Conservation (phyloP, 2,329 filamentous ascomycete species). For the Aspergillus spinulosporus region DNA sequence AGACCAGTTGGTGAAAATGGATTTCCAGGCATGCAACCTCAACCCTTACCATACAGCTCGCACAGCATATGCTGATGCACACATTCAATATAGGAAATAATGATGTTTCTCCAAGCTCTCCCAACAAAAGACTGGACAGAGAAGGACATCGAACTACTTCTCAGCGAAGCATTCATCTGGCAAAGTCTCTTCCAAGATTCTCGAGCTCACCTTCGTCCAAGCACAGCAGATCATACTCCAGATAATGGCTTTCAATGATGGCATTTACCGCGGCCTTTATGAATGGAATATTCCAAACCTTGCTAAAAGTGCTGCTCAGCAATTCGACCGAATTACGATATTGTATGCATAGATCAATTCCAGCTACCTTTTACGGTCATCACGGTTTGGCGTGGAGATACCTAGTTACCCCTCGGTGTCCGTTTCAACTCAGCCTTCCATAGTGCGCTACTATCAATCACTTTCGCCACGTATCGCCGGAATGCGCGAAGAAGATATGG, state of each 20-base stretch:
- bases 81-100: constrained; percentile 72
- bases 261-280: constrained; percentile 48
- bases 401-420: background rate
- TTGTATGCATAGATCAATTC: background rate
- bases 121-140: constrained; percentile 95
- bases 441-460: background rate
- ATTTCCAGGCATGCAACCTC: constrained; percentile 63
- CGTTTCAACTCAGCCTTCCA: background rate
- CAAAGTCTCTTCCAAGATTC: constrained; percentile 95
- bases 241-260: constrained; percentile 38
- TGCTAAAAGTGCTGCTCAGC: background rate
- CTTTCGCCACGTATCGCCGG: background rate
- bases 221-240: constrained; percentile 34
- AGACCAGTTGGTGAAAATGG: constrained; percentile 90
- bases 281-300: background rate
- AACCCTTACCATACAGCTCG: background rate
- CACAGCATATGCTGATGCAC: constrained; percentile 17
- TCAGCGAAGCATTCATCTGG: constrained; percentile 98
- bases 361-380: background rate
- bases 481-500: too few relatives aligned
- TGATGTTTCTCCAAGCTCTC: constrained; percentile 98
- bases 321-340: background rate
- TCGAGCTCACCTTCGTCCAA: constrained; percentile 71
- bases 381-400: background rate
- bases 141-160: constrained; percentile 92